Percentiles rank a stretch among this genome's conserved stretches.
Evolutionary conservation across 495 filamentous ascomycete genomes (phyloP).

Genomic region (Annulohypoxylon moriforme): DNA sequence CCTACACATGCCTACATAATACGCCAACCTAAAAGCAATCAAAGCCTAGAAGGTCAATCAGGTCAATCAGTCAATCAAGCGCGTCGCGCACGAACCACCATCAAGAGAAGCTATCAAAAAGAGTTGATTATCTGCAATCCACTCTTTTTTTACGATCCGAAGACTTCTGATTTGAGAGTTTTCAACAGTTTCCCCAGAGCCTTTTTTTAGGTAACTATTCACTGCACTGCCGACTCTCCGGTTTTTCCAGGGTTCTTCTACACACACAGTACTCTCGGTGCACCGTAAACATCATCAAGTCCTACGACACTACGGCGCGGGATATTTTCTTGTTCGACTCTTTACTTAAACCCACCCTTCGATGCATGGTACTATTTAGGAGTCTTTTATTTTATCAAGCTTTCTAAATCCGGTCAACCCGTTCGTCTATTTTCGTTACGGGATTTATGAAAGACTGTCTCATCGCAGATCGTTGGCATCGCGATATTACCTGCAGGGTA

Average conservation of each 20-base stretch:
- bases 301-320: background rate
- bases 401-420: background rate
- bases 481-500: slow-evolving; percentile 42
- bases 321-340: background rate
- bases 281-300: background rate
- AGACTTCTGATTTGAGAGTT: slow-evolving; percentile 17
- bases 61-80: slow-evolving; percentile 33
- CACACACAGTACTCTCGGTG: background rate
- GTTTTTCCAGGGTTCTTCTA: background rate
- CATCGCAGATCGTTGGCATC: slow-evolving; percentile 40
- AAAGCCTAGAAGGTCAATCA: slow-evolving; percentile 20
- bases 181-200: slow-evolving; percentile 3
- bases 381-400: background rate
- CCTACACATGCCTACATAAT: background rate
- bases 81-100: slow-evolving; percentile 29
- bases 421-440: slow-evolving; percentile 16
- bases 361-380: background rate
- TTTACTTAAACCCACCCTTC: background rate
- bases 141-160: background rate
- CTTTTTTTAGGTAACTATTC: slow-evolving; percentile 29
- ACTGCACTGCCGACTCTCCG: slow-evolving; percentile 10
- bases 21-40: slow-evolving; percentile 23
- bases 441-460: slow-evolving; percentile 9
- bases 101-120: background rate
- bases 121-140: slow-evolving; percentile 3